Evolutionary conservation across 768 basidiomycete genomes (phyloP), one percentile per base, ranked within the genome.

Genomic region (Trametes cingulata): DNA sequence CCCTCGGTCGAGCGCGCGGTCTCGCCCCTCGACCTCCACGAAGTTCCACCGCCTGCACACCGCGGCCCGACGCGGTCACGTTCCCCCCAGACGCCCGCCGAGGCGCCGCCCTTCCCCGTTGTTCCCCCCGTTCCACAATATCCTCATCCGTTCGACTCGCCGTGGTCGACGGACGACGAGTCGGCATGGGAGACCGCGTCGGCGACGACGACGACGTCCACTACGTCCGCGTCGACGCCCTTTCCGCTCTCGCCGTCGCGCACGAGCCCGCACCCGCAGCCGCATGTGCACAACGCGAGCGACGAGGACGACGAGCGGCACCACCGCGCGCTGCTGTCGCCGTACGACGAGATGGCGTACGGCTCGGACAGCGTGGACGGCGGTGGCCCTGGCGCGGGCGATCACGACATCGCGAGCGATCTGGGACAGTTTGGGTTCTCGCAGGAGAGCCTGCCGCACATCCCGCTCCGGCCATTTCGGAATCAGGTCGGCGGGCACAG

Each of bases 401-500:
- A 71, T 1, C 71, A 73, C n/a, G 69, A 77, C 9, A 70, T 78
- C 52, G 69, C 77, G 36, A 70, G 79, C 63, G 72, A 79, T 24
- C 62, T 68, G 50, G 66, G 50, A 50, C 69, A 77, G 29, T 62
- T 46, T 55, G 77, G 82, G 56, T 66, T 80, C 41, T 76, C 83
- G 13, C 78, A 86, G 60, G 85, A 85, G 54, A 80, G 81, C 60
- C 75, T 93, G 43, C 91, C 91, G 1, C 92, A 95, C 59, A 94
- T 99, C 48, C 96, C 95, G 35, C 78, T 99, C 8, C 86, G 90
- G 48, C 97, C 97, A 6, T 99, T 98, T 76, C 87, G 92, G 49
- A 97, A 99, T 68, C 95, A 98, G 75, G 97, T 99, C 29, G 97
- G 97, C 41, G 97, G 97, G 3, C 97, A 99, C 72, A 93, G 85